Base-by-base conservation (phyloP, 768 basidiomycete species). In the Leccinum subgranulosum region DNA sequence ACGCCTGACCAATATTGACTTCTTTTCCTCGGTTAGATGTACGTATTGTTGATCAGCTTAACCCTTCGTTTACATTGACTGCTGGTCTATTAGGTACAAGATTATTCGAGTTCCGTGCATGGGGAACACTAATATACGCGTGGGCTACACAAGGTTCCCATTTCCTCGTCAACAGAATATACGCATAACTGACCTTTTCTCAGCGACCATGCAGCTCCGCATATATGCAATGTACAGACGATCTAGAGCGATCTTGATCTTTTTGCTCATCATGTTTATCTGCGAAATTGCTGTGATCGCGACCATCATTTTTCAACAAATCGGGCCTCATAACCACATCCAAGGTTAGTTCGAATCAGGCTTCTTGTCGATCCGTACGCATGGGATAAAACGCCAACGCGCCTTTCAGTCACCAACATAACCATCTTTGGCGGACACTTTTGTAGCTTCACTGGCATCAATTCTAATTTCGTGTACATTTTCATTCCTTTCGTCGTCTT, bases 181-280 rank as follows among this genome's bases (percentile, higher is more conserved):
- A 8, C 19, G 19, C 5, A 8, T 54, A 19, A 28, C 55, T 67
- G n/a, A 21, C 46, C 25, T 51, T 17, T 19, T 19, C 14, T 31
- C 47, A 72, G 71, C 61, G 10, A 72, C 66, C 15, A 74, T 74
- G 71, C 64, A 65, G 29, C 67, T 72, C 47, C 71, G 71, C 50
- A 61, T 72, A 63, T 74, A 72, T 27, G 71, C 72, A 5, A 62
- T 74, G 69, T 72, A 72, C 59, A 58, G 55, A 51, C 68, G 58
- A 5, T 65, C 70, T n/a, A 65, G 45, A 31, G 57, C 21, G 41
- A 58, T 65, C 27, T 31, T 74, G 21, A 0, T n/a, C 23, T 14
- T 68, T 8, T 53, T 73, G 31, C 17, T 72, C 15, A 15, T 46
- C 0, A 15, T 49, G 6, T 72, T 72, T 48, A 0, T 61, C 6